A percentile compares a stretch with the other conserved stretches of the same genome.
Conservation (phyloP, 2,329 filamentous ascomycete species). For the Whalleya microplaca region DNA sequence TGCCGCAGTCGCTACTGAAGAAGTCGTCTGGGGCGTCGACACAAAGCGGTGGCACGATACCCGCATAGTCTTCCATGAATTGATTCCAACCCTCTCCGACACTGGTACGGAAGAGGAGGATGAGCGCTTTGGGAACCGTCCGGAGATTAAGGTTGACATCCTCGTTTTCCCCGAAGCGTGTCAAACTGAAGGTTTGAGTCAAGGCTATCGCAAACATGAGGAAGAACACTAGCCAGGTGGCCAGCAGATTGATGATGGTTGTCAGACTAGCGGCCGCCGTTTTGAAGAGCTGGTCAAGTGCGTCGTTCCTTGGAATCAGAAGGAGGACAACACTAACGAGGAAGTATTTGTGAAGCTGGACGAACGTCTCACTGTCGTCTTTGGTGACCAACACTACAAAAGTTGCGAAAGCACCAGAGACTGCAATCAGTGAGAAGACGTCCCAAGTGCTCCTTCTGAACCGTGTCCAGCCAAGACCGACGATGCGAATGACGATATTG, state of each 20-base stretch:
- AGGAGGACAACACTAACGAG: constrained; percentile 87
- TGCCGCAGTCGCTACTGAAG: constrained; percentile 91
- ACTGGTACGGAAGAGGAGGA: constrained; percentile 90
- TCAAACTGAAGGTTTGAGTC: constrained; percentile 94
- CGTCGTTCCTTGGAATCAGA: constrained; percentile 94
- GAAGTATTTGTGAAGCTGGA: constrained; percentile 90
- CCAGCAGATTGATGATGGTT: constrained; percentile 86
- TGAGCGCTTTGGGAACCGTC: constrained; percentile 89
- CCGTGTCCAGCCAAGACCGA: constrained; percentile 88
- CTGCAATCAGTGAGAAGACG: constrained; percentile 79
- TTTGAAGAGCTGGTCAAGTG: constrained; percentile 97
- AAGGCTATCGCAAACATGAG: constrained; percentile 94
- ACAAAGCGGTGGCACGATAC: constrained; percentile 78
- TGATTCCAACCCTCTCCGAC: constrained; percentile 96
- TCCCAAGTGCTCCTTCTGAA: constrained; percentile 97
- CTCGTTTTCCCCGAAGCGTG: constrained; percentile 77
- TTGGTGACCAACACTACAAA: constrained; percentile 74
- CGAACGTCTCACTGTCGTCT: constrained; percentile 63
- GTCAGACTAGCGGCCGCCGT: constrained; percentile 93
- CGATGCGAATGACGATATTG: constrained; percentile 82
- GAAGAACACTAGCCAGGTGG: constrained; percentile 97
- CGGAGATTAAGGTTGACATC: constrained; percentile 86
- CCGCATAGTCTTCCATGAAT: constrained; percentile 94
- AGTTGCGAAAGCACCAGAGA: constrained; percentile 80
- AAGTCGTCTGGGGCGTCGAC: constrained; percentile 72